Percentiles rank a stretch among this genome's conserved stretches.
Evolutionary conservation across 257 asterid species (phyloP).

Genomic region (Solanum virginianum): DNA sequence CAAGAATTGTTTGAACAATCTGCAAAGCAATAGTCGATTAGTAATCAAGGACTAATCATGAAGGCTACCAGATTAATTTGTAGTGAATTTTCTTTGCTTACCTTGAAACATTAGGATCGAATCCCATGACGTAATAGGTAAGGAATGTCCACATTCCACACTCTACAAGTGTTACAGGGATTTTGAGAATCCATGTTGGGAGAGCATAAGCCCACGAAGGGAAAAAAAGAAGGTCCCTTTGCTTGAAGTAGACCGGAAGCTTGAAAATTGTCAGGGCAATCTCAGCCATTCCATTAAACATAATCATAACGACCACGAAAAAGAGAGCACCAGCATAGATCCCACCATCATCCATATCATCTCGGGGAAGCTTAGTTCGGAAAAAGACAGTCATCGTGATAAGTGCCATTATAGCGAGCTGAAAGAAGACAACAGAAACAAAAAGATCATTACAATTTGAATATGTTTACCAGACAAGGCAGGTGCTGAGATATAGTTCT

Average conservation of each 20-base stretch:
- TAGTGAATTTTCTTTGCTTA: background rate
- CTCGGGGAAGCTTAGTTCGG: conserved; percentile 32
- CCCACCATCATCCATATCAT: conserved; percentile 26
- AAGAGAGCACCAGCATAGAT: conserved; percentile 45
- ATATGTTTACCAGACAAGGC: background rate
- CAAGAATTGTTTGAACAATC: conserved; percentile 41
- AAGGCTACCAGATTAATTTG: background rate
- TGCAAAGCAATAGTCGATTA: conserved; percentile 7
- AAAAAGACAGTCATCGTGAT: conserved; percentile 34
- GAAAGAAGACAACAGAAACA: conserved; percentile 3
- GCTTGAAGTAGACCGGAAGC: conserved; percentile 60
- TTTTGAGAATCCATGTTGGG: conserved; percentile 50
- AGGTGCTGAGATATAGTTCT: background rate
- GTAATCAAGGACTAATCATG: background rate
- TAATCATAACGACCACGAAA: conserved; percentile 21
- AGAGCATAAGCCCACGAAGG: conserved; percentile 57
- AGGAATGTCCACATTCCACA: conserved; percentile 37
- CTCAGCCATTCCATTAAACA: conserved; percentile 60
- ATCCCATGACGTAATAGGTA: conserved; percentile 57
- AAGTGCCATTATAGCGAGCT: conserved; percentile 25
- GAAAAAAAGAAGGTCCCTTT: conserved; percentile 41
- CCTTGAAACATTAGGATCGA: conserved; percentile 63
- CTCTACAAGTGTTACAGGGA: conserved; percentile 40
- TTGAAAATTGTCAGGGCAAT: conserved; percentile 46
- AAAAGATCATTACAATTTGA: conserved; percentile 4